Percentiles rank a stretch among this genome's conserved stretches.
phyloP scores from a whole-genome alignment of 176 grass and related monocot genomes.

The Oryza meyeriana region DNA sequence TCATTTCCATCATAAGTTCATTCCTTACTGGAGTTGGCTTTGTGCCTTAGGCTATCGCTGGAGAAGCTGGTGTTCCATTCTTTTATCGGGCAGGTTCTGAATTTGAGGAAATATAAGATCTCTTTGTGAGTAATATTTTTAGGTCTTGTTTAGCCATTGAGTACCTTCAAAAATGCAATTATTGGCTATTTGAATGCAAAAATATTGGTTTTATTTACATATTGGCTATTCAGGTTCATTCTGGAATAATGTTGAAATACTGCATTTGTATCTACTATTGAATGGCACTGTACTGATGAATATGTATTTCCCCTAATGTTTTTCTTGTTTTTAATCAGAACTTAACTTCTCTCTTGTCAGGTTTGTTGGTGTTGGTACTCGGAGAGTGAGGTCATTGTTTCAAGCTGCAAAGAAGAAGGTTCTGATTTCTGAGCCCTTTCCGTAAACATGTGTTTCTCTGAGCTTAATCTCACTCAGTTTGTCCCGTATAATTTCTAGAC shows the following conservation, averaged over 20 bases:
- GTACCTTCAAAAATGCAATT: neutral
- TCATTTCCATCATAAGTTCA: slow-evolving; percentile 10
- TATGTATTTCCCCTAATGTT: neutral
- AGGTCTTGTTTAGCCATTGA: slow-evolving; percentile 9
- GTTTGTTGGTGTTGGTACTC: slow-evolving; percentile 99
- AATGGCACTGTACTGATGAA: neutral
- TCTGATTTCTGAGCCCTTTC: slow-evolving; percentile 18
- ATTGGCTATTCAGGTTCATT: slow-evolving; percentile 4
- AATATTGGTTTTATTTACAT: neutral
- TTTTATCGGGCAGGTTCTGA: slow-evolving; percentile 99
- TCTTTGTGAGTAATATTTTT: slow-evolving; percentile 19
- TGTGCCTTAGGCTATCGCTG: slow-evolving; percentile 87
- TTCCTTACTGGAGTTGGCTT: slow-evolving; percentile 26
- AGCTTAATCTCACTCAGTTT: neutral
- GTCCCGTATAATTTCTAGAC: neutral
- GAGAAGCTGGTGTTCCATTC: slow-evolving; percentile 98
- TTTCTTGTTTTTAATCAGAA: slow-evolving; percentile 29
- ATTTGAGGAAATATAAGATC: slow-evolving; percentile 99
- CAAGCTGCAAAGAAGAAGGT: slow-evolving; percentile 98
- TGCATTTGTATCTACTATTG: slow-evolving; percentile 2
- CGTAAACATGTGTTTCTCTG: slow-evolving; percentile 2
- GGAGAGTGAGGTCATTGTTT: slow-evolving; percentile 93
- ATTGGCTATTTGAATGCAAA: neutral
- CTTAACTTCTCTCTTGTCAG: slow-evolving; percentile 45
- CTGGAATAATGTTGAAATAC: neutral